Evolutionary conservation across 495 filamentous ascomycete genomes (phyloP), one percentile per base, ranked within the genome.

Genomic region (Neurospora discreta): DNA sequence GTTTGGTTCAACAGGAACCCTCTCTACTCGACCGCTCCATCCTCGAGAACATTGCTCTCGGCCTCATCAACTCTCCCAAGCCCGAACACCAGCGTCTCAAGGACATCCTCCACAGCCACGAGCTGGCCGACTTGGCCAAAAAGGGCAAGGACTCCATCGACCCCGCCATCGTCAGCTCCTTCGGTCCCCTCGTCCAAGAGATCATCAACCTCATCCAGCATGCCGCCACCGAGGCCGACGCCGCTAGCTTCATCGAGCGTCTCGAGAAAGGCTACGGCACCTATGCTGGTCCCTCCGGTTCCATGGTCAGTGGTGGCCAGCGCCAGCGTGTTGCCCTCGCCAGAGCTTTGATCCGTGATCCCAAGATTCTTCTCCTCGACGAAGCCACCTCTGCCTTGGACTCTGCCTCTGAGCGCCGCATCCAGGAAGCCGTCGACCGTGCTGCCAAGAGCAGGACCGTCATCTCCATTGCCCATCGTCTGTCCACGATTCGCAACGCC

Each of bases 401-500:
- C 78, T 95, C 95, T 43, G 93, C 92, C 75, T 92, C 91, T n/a
- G 94, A 98, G 82, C 91, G 91, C 23, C 90, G 95, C 16, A 94
- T 98, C 6, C 94, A 98, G 81, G 90, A 90, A 67, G 94, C 94
- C 26, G 85, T 98, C 33, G 93, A 97, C 74, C 89, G 86, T 46
- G 94, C 92, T 39, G 88, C 93, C 33, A 84, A 91, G 74, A 92
- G 92, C 39, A 87, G 94, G 65, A 98, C 94, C 3, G 97, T 94
- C 11, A 94, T 97, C 75, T 90, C 94, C 15, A 97, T 98, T 76
- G 95, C 95, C 33, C 94, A 98, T 80, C 89, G 95, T 69, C 86
- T 98, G n/a, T 95, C 92, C 1, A 98, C 95, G n/a, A 95, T 98
- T 82, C 94, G 91, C 77, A 86, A 90, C 69, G 93, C 93, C 0